Evolutionary conservation across 2,329 filamentous ascomycete genomes (phyloP).

Genomic region (Chrysoporthe cubensis): DNA sequence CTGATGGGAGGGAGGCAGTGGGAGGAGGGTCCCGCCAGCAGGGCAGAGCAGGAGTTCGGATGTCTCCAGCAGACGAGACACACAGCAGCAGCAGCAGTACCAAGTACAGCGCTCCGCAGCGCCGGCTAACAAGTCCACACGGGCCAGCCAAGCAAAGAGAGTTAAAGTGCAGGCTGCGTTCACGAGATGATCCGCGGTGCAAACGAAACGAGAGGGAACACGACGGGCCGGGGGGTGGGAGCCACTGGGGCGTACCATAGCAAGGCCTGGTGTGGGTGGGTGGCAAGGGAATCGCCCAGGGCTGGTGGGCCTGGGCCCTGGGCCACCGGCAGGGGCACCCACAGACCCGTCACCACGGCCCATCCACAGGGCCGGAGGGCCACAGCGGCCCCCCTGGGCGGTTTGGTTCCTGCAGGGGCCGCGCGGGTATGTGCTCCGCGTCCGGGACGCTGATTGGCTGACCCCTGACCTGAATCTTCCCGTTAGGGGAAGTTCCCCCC

Average conservation of each 20-base stretch:
- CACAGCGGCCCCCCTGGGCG: background rate
- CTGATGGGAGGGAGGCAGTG: too few species aligned
- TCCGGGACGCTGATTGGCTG: conserved; percentile 1
- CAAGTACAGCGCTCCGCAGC: too few species aligned
- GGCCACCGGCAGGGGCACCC: background rate
- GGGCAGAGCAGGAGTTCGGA: too few species aligned
- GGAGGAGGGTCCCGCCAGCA: too few species aligned
- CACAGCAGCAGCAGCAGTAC: too few species aligned
- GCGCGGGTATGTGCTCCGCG: conserved; percentile 1
- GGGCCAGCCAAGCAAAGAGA: background rate
- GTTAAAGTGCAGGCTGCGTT: background rate
- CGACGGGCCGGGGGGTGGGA: background rate
- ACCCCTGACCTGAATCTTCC: background rate
- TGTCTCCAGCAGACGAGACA: too few species aligned
- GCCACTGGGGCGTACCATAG: background rate
- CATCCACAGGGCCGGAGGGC: background rate
- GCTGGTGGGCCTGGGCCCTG: background rate
- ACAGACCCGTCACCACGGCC: background rate
- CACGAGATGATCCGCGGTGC: background rate
- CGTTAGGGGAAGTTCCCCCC: conserved; percentile 13
- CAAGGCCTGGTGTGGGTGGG: background rate
- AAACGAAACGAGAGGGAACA: conserved; percentile 4
- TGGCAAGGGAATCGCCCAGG: background rate
- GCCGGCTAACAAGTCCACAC: too few species aligned
- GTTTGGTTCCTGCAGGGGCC: background rate